Conservation (phyloP, 1,284 basidiomycete genomes). For the Moniliella sp. region DNA sequence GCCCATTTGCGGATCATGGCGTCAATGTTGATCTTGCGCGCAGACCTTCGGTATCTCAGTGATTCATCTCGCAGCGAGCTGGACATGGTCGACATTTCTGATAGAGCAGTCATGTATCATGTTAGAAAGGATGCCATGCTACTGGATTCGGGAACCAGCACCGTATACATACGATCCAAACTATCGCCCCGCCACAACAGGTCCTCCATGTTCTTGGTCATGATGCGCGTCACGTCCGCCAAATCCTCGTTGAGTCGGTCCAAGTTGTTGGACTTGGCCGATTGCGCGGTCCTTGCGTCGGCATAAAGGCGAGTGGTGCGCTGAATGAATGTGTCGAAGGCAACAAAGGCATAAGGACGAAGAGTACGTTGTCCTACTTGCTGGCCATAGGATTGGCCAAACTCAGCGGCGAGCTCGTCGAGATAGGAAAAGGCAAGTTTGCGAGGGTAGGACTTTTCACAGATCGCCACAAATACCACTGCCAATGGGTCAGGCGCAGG, state of each 20-base stretch:
- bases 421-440: constrained; percentile 94
- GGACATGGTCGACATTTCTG: constrained; percentile 76
- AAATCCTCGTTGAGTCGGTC: constrained; percentile 84
- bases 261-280: constrained; percentile 46
- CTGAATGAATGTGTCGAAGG: constrained; percentile 71
- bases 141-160: not conserved
- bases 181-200: constrained; percentile 90
- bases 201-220: constrained; percentile 99
- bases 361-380: constrained; percentile 22
- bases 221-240: constrained; percentile 90
- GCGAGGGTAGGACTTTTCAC: constrained; percentile 86
- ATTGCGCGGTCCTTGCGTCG: constrained; percentile 67
- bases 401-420: constrained; percentile 89
- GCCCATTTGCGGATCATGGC: constrained; percentile 88
- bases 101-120: not conserved
- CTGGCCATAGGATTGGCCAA: constrained; percentile 37
- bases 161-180: constrained; percentile 45
- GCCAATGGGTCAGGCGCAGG: constrained; percentile 20
- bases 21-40: constrained; percentile 76
- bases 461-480: constrained; percentile 81
- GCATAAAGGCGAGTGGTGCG: constrained; percentile 85
- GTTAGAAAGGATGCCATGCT: not conserved
- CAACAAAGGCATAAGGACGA: constrained; percentile 27
- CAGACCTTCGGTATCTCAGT: constrained; percentile 87
- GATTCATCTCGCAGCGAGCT: constrained; percentile 88